Evolutionary conservation across 495 filamentous ascomycete genomes (phyloP).

Genomic region (Penicillium coprophilum): DNA sequence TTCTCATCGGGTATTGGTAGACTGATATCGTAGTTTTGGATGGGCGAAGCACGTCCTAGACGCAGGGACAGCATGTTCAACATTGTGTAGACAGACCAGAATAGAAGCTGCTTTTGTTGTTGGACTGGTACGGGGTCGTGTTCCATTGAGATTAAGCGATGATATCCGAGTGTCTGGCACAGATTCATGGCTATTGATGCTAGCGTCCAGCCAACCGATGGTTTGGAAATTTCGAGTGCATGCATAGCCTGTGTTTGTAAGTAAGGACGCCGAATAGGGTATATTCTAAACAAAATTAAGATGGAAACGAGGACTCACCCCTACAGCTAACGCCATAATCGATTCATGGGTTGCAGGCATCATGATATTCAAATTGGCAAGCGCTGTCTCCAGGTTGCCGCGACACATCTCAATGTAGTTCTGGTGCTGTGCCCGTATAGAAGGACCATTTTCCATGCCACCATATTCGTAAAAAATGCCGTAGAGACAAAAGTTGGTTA

Average conservation of each 20-base stretch:
- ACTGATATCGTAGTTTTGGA: slow-evolving; percentile 66
- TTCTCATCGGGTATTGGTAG: slow-evolving; percentile 39
- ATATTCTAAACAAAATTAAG: neutral
- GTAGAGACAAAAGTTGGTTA: slow-evolving; percentile 57
- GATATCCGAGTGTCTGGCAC: slow-evolving; percentile 64
- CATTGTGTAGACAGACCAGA: slow-evolving; percentile 64
- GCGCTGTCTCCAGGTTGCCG: slow-evolving; percentile 57
- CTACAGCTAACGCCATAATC: slow-evolving; percentile 58
- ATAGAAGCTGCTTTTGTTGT: slow-evolving; percentile 44
- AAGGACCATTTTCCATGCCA: slow-evolving; percentile 30
- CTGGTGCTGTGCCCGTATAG: slow-evolving; percentile 35
- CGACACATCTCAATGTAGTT: slow-evolving; percentile 48
- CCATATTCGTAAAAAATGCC: slow-evolving; percentile 55
- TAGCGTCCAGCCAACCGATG: slow-evolving; percentile 62
- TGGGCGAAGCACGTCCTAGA: slow-evolving; percentile 57
- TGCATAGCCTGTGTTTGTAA: slow-evolving; percentile 42
- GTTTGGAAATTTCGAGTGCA: slow-evolving; percentile 62
- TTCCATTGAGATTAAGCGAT: slow-evolving; percentile 55
- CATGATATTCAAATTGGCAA: slow-evolving; percentile 57
- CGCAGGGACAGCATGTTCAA: slow-evolving; percentile 63
- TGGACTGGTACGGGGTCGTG: slow-evolving; percentile 38
- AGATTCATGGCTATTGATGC: slow-evolving; percentile 57
- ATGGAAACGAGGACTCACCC: slow-evolving; percentile 38
- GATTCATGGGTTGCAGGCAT: slow-evolving; percentile 58
- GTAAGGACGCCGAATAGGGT: neutral